Evolutionary conservation across 257 asterid species (phyloP).

Genomic region (Scutellaria galericulata): DNA sequence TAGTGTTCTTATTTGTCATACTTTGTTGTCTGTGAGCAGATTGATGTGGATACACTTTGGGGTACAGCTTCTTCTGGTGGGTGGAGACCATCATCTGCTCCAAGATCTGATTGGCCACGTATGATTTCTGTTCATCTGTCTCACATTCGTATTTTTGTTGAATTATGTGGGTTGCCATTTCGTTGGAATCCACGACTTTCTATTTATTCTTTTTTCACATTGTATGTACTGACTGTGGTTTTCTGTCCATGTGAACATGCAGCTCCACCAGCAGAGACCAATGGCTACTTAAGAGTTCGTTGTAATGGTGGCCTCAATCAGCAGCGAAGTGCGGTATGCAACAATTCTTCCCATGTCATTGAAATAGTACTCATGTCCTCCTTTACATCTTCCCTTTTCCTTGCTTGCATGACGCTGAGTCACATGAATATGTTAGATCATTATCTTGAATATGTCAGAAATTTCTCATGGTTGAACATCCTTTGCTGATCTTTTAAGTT

Average conservation of each 20-base stretch:
- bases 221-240: conserved; percentile 29
- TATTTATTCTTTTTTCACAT: neutral
- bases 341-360: conserved; percentile 26
- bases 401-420: conserved; percentile 5
- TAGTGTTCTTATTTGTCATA: conserved; percentile 20
- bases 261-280: conserved; percentile 84
- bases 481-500: neutral
- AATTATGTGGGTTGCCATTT: neutral
- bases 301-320: conserved; percentile 99
- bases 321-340: conserved; percentile 91
- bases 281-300: conserved; percentile 95
- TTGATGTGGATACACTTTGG: conserved; percentile 82
- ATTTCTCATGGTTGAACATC: conserved; percentile 7
- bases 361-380: conserved; percentile 1
- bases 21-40: conserved; percentile 52
- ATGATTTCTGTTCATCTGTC: conserved; percentile 39
- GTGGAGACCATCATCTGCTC: conserved; percentile 98
- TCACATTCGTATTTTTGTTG: neutral
- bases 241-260: conserved; percentile 39
- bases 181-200: conserved; percentile 16
- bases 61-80: conserved; percentile 77
- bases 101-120: conserved; percentile 95
- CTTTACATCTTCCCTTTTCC: conserved; percentile 7
- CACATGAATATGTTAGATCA: neutral
- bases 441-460: conserved; percentile 15